Conservation (phyloP, 2,329 filamentous ascomycete genomes). For the Colletotrichum sp. region DNA sequence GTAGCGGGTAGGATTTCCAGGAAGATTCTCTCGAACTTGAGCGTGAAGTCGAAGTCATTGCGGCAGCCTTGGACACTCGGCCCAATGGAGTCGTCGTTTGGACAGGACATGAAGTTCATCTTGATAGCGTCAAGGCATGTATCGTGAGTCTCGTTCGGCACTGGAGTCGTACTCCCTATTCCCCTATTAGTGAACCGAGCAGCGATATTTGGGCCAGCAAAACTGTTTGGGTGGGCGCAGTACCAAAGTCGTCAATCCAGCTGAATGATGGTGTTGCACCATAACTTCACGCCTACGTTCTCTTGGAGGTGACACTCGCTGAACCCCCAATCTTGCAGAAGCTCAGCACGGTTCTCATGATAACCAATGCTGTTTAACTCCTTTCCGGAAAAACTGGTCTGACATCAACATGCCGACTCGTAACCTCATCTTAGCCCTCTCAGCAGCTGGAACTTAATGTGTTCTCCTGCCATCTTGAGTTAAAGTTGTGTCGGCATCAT, state of each 20-base stretch:
- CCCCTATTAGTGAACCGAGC: background rate
- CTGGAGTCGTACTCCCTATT: background rate
- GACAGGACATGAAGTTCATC: slow-evolving; percentile 18
- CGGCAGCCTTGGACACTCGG: slow-evolving; percentile 42
- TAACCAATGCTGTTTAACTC: background rate
- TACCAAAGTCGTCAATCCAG: background rate
- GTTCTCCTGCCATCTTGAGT: background rate
- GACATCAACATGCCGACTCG: background rate
- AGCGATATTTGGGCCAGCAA: background rate
- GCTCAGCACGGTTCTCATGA: background rate
- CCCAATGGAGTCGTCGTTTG: slow-evolving; percentile 36
- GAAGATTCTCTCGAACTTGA: slow-evolving; percentile 47
- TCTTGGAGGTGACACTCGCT: background rate
- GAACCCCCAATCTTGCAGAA: background rate
- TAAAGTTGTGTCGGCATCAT: background rate
- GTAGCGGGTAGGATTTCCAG: slow-evolving; percentile 39
- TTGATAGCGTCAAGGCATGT: background rate
- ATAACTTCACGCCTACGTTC: background rate
- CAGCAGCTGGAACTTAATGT: background rate
- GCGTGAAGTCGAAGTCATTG: slow-evolving; percentile 47
- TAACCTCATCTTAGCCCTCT: background rate
- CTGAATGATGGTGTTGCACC: background rate
- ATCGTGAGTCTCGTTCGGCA: background rate
- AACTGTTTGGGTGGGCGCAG: background rate
- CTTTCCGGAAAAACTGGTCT: background rate